Evolutionary conservation across 2,329 filamentous ascomycete species (phyloP).

Genomic region (Colletotrichum melonis): DNA sequence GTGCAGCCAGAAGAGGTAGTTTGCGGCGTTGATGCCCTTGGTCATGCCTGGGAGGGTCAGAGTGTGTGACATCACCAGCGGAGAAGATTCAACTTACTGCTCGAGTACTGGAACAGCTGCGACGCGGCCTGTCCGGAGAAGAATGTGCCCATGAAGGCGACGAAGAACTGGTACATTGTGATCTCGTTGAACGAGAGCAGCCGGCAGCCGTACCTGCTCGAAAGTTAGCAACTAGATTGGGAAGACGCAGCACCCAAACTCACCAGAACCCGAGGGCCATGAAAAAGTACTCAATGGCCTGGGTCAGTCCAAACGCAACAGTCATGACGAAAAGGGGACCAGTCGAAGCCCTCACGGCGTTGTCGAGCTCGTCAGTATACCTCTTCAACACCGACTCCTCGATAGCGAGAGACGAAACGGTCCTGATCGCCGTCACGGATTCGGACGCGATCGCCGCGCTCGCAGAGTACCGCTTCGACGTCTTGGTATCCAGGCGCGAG

Average conservation of each 20-base stretch:
- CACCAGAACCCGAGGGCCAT: slow-evolving; percentile 55
- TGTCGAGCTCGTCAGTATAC: slow-evolving; percentile 45
- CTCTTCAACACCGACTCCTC: slow-evolving; percentile 47
- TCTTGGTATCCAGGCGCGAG: slow-evolving; percentile 49
- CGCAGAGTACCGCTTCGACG: slow-evolving; percentile 47
- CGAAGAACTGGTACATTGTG: slow-evolving; percentile 55
- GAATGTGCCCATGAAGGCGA: slow-evolving; percentile 63
- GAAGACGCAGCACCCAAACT: neutral
- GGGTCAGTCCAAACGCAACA: slow-evolving; percentile 50
- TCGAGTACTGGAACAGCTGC: slow-evolving; percentile 59
- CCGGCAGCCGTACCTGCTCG: slow-evolving; percentile 47
- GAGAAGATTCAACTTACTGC: slow-evolving; percentile 44
- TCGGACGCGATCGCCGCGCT: slow-evolving; percentile 58
- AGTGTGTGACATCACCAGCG: neutral
- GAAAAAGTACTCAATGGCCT: slow-evolving; percentile 51
- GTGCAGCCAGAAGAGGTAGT: slow-evolving; percentile 63
- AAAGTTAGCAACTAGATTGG: too few species aligned
- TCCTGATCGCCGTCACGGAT: slow-evolving; percentile 51
- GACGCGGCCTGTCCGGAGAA: slow-evolving; percentile 55
- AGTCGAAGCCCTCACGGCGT: slow-evolving; percentile 43
- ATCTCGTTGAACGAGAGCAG: slow-evolving; percentile 52
- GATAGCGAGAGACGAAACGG: slow-evolving; percentile 54
- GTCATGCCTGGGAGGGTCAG: slow-evolving; percentile 52
- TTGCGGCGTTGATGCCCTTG: slow-evolving; percentile 59
- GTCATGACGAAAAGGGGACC: slow-evolving; percentile 47